Base-by-base conservation (phyloP, 441 rosid genomes). In the Daphne laureola region DNA sequence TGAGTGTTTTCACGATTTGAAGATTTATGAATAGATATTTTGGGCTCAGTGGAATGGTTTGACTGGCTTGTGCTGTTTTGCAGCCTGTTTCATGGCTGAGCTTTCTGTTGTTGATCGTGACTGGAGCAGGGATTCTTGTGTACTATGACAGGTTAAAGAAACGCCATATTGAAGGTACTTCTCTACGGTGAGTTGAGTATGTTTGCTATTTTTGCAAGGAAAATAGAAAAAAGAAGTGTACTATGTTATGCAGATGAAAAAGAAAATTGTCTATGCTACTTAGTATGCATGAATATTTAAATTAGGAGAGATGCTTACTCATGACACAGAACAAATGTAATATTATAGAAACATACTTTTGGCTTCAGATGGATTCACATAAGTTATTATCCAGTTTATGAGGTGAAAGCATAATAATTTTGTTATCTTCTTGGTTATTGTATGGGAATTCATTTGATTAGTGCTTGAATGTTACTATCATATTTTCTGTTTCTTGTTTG, bases 61-160 rank as follows among this genome's bases (percentile, higher is more conserved):
- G 18, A 44, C 53, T 61, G 53, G 36, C 3, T 38, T 44, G 52
- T 61, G 60, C 78, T 86, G 96, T 96, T 44, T 54, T 61, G 62
- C 78, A 92, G 96, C 97, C 96, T 5, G 81, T 92, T 69, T 92
- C 95, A 21, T 92, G 98, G 96, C 60, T 86, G 80, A 92, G 95
- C 62, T 80, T 92, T 59, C 76, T 87, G 58, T 70, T 92, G 68
- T 73, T 92, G 71, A 64, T 77, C 35, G 70, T 75, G 14, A 86
- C 97, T 38, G 97, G 96, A 68, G 84, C 78, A 5, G 96, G 95
- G 68, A 50, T 92, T 54, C 53, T 88, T 48, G 67, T 60, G 46
- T 89, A 86, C 67, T 89, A 81, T 53, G 92, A 89, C 52, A 67
- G 13, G 21, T 67, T 78, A 68, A 92, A 92, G 90, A 89, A 89